These are phyloP conservation scores for Leccinellum luteum DNA, from an alignment of 768 basidiomycete genomes.

Conservation along the genomic window DNA sequence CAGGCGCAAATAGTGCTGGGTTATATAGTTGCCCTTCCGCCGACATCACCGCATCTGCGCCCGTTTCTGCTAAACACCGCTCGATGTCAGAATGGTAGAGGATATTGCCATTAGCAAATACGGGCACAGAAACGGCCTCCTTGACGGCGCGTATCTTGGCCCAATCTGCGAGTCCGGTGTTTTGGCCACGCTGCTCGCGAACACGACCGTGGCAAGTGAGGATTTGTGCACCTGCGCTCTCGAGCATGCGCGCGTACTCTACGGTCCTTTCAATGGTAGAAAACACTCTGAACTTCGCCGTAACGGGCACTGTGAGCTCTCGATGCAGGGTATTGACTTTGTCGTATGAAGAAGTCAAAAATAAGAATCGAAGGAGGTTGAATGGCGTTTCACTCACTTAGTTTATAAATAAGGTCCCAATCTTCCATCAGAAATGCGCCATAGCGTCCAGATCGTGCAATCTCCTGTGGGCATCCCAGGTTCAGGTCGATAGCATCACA, in stretches of 20 bases:
- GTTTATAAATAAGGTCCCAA: conserved; percentile 81
- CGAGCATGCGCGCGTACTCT: conserved; percentile 94
- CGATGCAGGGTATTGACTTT: conserved; percentile 83
- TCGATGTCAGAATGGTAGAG: conserved; percentile 83
- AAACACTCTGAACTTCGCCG: conserved; percentile 94
- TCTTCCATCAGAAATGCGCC: conserved; percentile 93
- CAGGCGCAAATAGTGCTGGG: conserved; percentile 69
- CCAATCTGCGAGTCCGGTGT: conserved; percentile 85
- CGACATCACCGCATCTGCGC: conserved; percentile 90
- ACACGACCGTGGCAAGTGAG: conserved; percentile 90
- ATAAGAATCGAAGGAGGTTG: background rate
- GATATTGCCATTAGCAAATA: conserved; percentile 97
- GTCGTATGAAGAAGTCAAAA: background rate
- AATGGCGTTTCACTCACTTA: conserved; percentile 60
- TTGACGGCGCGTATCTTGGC: conserved; percentile 88
- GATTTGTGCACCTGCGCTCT: conserved; percentile 92
- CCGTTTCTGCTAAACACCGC: conserved; percentile 76
- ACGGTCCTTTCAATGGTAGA: conserved; percentile 83
- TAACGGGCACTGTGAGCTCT: conserved; percentile 88
- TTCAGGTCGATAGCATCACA: conserved; percentile 97
- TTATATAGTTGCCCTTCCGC: conserved; percentile 96
- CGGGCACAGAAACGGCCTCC: conserved; percentile 83
- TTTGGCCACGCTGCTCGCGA: conserved; percentile 89
- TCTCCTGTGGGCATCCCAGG: conserved; percentile 92
- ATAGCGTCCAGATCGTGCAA: conserved; percentile 83